Base-by-base conservation (phyloP, 345 rosid species). In the Noccaea caerulescens region DNA sequence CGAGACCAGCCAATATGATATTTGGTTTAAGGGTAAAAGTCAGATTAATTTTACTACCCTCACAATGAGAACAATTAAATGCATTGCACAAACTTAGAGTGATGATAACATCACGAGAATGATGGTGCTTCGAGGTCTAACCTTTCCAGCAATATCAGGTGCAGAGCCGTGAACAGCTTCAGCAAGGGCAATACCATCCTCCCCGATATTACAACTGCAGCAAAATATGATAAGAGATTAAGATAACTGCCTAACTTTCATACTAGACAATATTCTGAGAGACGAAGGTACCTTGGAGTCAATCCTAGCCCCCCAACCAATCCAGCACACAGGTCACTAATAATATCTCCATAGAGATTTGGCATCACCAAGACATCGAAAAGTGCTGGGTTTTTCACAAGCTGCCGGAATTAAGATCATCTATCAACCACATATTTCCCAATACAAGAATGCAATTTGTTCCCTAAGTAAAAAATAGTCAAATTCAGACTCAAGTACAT, bases 91-190 rank as follows among this genome's bases (percentile, higher is more conserved):
- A 39, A 54, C 13, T 32, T 47, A 23, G 37, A 38, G 38, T 25
- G 60, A 25, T 42, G 13, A 58, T 39, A 49, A 47, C 6, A 58
- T 25, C 38, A 16, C 13, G 56, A 46, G 66, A 58, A 58, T 11
- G 14, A 50, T 50, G 68, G 11, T 18, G 69, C 7, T 30, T 69
- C 4, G 14, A 69, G 71, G 73, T 75, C 88, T 71, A 81, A 94
- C 97, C 86, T 89, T 94, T 72, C 99, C 98, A 14, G 99, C 96
- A 70, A 94, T 94, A 80, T 94, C 98, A 69, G 99, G 99, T 41
- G 98, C 99, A 63, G 99, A 94, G 58, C 98, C 98, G 70, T 94
- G 99, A 5, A 94, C 99, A 69, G 98, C 99, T 87, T 94, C 99
- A 62, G 98, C 98, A 65, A 94, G 97, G 53, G 93, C 95, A 49